Base-by-base conservation (phyloP, 345 rosid species). In the Melastoma malabathricum region DNA sequence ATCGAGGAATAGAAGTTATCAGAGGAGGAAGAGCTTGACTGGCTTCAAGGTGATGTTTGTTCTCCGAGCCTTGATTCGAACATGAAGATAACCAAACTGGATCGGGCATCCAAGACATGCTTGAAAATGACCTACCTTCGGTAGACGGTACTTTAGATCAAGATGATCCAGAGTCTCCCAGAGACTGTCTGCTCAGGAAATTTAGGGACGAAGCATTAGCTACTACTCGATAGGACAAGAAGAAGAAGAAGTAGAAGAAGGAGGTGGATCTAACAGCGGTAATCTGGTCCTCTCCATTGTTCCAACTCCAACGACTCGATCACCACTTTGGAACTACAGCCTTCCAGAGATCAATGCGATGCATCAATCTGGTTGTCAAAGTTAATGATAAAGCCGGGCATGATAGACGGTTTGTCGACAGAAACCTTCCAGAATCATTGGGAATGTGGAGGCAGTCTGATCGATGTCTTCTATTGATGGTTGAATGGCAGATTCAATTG, bases 151-250 rank as follows among this genome's bases (percentile, higher is more conserved):
- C 54, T 56, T 80, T 80, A 45, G 76, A 71, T 62, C 22, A 61
- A 49, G n/a, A n/a, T n/a, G 76, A 72, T 56, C 80, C 81, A 5
- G 87, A 84, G 60, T 89, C 97, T 73, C 93, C 97, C 43, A 82
- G 95, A 58, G 89, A 71, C 64, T 64, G 60, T 57, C 72, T 89
- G 55, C 69, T 80, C 57, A 79, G 80, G 65, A 79, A 85, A 69
- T 89, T 89, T 49, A 84, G 83, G 63, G 73, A 66, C 27, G 93
- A 89, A 57, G 74, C 79, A 52, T 54, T 75, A 13, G 67, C 71
- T 61, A 80, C 76, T n/a, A n/a, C n/a, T n/a, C n/a, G n/a, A n/a
- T n/a, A n/a, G n/a, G n/a, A n/a, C n/a, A n/a, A n/a, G 77, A 62
- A 64, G 59, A 47, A 45, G 31, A 49, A 46, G 22, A 65, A 52